phyloP scores from a whole-genome alignment of 371 early-diverging fungal genomes.

The Mucor velutinosus region DNA sequence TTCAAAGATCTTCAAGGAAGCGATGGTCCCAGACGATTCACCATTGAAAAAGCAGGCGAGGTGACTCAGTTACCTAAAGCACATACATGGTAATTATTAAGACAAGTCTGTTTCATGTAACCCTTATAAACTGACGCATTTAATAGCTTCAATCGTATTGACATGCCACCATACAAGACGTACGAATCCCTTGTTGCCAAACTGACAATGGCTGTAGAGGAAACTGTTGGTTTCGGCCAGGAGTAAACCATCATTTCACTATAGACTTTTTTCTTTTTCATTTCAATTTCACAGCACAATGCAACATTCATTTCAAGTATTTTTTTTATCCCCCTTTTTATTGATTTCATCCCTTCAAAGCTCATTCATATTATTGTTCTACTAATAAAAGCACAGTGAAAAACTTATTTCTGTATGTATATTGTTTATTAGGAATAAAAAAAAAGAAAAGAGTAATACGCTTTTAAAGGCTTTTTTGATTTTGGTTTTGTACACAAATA shows the following conservation, averaged over 20 bases:
- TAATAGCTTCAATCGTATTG: constrained; percentile 91
- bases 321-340: background rate
- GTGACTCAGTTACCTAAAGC: constrained; percentile 85
- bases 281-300: background rate
- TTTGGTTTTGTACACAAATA: constrained; percentile 11
- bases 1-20: constrained; percentile 97
- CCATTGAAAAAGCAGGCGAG: constrained; percentile 94
- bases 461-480: constrained; percentile 3
- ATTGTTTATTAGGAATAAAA: background rate
- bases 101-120: background rate
- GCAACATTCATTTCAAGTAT: constrained; percentile 55
- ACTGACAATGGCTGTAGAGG: constrained; percentile 93
- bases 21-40: constrained; percentile 96
- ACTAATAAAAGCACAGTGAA: background rate
- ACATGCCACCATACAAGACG: constrained; percentile 89
- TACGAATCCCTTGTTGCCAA: constrained; percentile 76
- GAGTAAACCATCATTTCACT: background rate
- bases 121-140: background rate
- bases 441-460: background rate
- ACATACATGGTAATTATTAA: constrained; percentile 83
- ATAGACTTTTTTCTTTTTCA: background rate
- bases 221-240: constrained; percentile 87
- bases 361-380: background rate
- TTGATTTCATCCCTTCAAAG: background rate
- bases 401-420: background rate